Base-by-base conservation (phyloP, 495 filamentous ascomycete species). In the Aspergillus sparsus region DNA sequence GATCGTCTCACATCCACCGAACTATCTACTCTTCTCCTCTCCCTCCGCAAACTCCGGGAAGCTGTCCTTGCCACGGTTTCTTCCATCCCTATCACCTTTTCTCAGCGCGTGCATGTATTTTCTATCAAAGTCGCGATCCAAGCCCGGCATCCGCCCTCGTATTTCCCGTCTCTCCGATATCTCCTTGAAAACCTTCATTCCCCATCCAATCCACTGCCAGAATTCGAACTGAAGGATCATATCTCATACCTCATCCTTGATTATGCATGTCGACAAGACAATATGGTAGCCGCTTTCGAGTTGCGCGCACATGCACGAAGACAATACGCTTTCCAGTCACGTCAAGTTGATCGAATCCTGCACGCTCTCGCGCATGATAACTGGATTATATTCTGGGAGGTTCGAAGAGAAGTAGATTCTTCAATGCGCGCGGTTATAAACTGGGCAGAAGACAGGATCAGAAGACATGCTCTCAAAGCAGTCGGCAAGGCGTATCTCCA, bases 11-110 rank as follows among this genome's bases (percentile, higher is more conserved):
- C 79, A 47, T 73, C 80, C 39, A 67, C 66, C 50, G 85, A 88
- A 62, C 76, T 89, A 53, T 81, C 83, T 34, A 80, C 75, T 11
- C 77, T 90, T 57, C 74, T 85, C 27, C 81, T 85, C 61, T 89
- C 92, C 36, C 89, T 98, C 73, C 87, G 94, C 56, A 98, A 97
- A 71, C 82, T 98, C 41, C 86, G 94, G 45, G 94, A 98, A 77
- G 91, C 85, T 45, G 84, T 97, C 52, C 53, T 77, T 42, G 72
- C 77, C 57, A 85, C 93, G 0, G 87, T 91, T 36, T 85, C 86
- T 16, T 76, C 81, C 37, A 87, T 91, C 7, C 74, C 77, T 1
- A 53, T 74, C 57, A 76, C 79, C 51, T 91, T 91, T 70, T 83
- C 87, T 13, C 79, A 85, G 37, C 85, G 87, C 55, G 88, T 85